Percentiles rank a stretch among this genome's conserved stretches.
Conservation (phyloP, 2,329 filamentous ascomycete genomes). For the Diaporthe sp. region DNA sequence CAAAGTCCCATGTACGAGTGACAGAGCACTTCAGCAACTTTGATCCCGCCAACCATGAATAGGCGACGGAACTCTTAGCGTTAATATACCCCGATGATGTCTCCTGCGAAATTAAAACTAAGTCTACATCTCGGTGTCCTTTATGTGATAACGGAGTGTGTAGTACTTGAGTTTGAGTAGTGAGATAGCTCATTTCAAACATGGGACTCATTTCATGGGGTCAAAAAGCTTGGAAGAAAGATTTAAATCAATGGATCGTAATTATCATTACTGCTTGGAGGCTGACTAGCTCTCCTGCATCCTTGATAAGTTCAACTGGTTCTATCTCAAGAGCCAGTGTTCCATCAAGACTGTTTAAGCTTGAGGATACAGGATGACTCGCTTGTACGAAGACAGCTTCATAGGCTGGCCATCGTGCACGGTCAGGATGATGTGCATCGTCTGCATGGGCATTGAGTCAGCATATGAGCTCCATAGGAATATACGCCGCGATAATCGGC, state of each 20-base stretch:
- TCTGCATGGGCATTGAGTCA: background rate
- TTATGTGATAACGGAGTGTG: no score
- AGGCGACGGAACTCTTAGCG: no score
- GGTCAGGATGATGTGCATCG: constrained; percentile 25
- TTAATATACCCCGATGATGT: no score
- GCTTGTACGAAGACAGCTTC: constrained; percentile 17
- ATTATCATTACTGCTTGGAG: background rate
- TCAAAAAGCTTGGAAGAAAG: background rate
- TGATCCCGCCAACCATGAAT: no score
- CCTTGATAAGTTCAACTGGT: no score
- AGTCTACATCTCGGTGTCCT: no score
- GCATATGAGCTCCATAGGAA: background rate
- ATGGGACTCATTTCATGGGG: no score
- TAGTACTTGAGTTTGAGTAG: no score
- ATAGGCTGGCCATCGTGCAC: constrained; percentile 22
- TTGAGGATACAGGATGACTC: background rate
- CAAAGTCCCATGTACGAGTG: background rate
- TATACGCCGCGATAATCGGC: background rate
- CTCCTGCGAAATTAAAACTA: no score
- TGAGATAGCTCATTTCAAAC: background rate
- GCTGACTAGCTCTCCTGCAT: no score
- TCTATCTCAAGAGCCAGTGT: background rate
- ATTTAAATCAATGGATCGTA: background rate
- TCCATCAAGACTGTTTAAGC: background rate
- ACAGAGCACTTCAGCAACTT: background rate